Conservation (phyloP, 352 stramenopile species). For the Pythium brachiatum region DNA sequence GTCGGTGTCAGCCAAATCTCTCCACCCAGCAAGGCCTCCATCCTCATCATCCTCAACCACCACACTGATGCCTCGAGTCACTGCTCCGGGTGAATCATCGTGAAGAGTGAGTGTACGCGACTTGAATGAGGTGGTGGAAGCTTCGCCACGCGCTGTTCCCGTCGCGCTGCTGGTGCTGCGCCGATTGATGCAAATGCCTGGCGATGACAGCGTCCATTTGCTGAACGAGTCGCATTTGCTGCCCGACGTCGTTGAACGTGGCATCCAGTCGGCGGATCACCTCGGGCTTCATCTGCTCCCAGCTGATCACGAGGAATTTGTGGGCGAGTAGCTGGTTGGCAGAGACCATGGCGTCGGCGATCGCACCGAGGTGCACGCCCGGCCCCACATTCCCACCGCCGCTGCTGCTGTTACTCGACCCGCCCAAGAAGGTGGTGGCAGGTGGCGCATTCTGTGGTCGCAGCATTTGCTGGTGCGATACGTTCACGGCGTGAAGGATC, state of each 20-base stretch:
- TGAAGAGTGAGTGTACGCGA: slow-evolving; percentile 20
- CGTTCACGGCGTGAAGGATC: slow-evolving; percentile 33
- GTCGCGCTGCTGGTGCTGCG: slow-evolving; percentile 6
- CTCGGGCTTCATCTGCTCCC: slow-evolving; percentile 44
- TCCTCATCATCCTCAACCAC: background rate
- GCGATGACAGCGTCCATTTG: slow-evolving; percentile 34
- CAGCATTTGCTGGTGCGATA: slow-evolving; percentile 39
- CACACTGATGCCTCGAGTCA: background rate
- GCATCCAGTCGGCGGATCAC: slow-evolving; percentile 37
- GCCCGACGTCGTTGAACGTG: slow-evolving; percentile 39
- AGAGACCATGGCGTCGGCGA: slow-evolving; percentile 28
- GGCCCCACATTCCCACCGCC: background rate
- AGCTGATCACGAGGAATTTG: slow-evolving; percentile 38
- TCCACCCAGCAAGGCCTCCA: slow-evolving; percentile 2
- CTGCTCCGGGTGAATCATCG: background rate
- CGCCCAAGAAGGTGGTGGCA: background rate
- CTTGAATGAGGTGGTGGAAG: slow-evolving; percentile 45
- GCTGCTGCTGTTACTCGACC: background rate
- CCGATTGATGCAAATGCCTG: slow-evolving; percentile 1
- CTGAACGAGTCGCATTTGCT: slow-evolving; percentile 45
- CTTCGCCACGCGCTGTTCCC: slow-evolving; percentile 25
- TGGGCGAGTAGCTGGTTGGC: slow-evolving; percentile 32
- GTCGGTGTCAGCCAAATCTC: background rate
- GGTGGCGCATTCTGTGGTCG: slow-evolving; percentile 3
- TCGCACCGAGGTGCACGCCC: slow-evolving; percentile 33